Percentiles rank a stretch among this genome's conserved stretches.
These are phyloP conservation scores for Chlamydomonas asymmetrica DNA, from an alignment of 139 green algal species.

Conservation along the genomic window DNA sequence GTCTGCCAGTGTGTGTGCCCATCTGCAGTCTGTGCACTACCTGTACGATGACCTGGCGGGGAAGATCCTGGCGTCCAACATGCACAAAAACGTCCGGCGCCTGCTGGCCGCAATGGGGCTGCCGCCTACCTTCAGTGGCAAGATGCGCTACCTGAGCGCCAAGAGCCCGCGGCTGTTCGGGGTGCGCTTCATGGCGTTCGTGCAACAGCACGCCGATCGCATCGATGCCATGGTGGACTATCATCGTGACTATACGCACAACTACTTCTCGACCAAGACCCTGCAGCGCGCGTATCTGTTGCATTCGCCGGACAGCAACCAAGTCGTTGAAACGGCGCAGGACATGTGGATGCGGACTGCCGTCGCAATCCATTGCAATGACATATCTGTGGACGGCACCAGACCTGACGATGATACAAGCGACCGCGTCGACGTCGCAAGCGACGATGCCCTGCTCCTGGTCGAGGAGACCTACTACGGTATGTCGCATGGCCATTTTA, in stretches of 20 bases:
- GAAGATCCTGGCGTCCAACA: conserved; percentile 11
- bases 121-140: too few species aligned
- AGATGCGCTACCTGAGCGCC: too few species aligned
- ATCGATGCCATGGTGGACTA: too few species aligned
- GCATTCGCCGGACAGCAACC: not conserved
- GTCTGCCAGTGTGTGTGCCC: conserved; percentile 3
- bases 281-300: conserved; percentile 36
- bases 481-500: conserved; percentile 21
- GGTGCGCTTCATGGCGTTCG: too few species aligned
- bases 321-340: conserved; percentile 42
- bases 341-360: conserved; percentile 50
- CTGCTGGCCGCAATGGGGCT: too few species aligned
- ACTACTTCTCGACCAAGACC: conserved; percentile 42
- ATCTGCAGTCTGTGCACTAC: not conserved
- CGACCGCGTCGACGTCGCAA: too few species aligned
- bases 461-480: conserved; percentile 46
- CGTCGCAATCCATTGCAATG: conserved; percentile 30
- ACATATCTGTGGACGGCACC: conserved; percentile 19
- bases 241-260: too few species aligned
- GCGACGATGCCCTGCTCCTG: too few species aligned
- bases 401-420: too few species aligned
- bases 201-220: too few species aligned
- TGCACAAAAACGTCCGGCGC: conserved; percentile 3
- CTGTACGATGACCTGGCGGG: conserved; percentile 17
- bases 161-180: too few species aligned